Conservation (phyloP, 2,329 filamentous ascomycete species). For the Neoarthrinium moseri region DNA sequence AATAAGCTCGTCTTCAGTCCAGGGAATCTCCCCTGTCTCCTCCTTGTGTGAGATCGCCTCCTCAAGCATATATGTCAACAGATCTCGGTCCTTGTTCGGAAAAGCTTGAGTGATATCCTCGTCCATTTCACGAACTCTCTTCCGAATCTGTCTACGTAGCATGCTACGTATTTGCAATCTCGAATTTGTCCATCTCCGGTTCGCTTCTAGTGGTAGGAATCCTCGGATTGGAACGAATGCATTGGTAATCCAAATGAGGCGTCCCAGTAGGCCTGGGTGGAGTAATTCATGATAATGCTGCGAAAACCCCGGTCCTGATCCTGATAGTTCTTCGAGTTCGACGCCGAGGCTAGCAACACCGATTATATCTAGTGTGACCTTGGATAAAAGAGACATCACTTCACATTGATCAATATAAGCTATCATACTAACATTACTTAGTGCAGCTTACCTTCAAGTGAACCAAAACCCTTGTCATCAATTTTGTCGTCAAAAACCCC, state of each 20-base stretch:
- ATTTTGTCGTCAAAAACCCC: conserved; percentile 27
- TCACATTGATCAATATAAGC: background rate
- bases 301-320: conserved; percentile 21
- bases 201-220: conserved; percentile 37
- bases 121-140: conserved; percentile 26
- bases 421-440: background rate
- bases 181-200: conserved; percentile 35
- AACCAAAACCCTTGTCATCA: conserved; percentile 14
- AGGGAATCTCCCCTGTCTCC: conserved; percentile 21
- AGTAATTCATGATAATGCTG: conserved; percentile 30
- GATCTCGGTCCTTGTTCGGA: conserved; percentile 19
- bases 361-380: conserved; percentile 32
- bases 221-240: conserved; percentile 28
- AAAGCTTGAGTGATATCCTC: conserved; percentile 18
- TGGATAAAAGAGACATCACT: conserved; percentile 27
- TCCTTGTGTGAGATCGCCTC: conserved; percentile 18
- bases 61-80: conserved; percentile 30
- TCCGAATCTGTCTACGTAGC: conserved; percentile 28
- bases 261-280: conserved; percentile 17
- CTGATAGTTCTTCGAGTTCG: conserved; percentile 27
- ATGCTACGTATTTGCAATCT: conserved; percentile 31
- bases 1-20: conserved; percentile 29
- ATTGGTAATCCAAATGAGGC: conserved; percentile 32
- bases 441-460: conserved; percentile 23
- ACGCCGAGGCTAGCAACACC: conserved; percentile 32